Evolutionary conservation across 2,329 filamentous ascomycete genomes (phyloP).

Genomic region (Penicillium sp.): DNA sequence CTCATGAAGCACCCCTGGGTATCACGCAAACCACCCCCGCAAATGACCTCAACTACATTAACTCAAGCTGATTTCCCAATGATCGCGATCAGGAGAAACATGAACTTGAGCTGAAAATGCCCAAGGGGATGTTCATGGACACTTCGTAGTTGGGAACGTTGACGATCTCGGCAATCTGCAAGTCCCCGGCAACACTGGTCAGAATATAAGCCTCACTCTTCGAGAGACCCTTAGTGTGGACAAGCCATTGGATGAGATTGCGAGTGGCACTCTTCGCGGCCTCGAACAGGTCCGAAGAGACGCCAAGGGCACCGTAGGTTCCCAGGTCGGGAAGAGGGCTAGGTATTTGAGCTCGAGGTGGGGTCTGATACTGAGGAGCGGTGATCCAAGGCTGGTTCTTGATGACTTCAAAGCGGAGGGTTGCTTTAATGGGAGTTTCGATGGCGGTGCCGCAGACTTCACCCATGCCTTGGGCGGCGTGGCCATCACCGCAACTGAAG

Average conservation of each 20-base stretch:
- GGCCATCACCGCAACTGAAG: conserved; percentile 58
- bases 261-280: conserved; percentile 53
- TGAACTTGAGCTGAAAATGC: conserved; percentile 58
- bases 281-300: conserved; percentile 51
- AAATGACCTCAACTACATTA: background rate
- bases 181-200: conserved; percentile 51
- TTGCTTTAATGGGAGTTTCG: conserved; percentile 55
- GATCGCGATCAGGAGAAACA: conserved; percentile 51
- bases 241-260: conserved; percentile 53
- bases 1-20: conserved; percentile 11
- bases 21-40: conserved; percentile 9
- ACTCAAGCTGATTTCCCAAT: background rate
- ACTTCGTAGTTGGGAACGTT: conserved; percentile 58
- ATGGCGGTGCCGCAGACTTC: conserved; percentile 60
- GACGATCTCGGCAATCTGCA: conserved; percentile 56
- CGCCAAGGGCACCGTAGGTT: conserved; percentile 51
- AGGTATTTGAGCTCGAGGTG: conserved; percentile 26
- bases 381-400: conserved; percentile 51
- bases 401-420: conserved; percentile 51
- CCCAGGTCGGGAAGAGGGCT: conserved; percentile 36
- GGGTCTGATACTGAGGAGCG: conserved; percentile 52
- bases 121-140: conserved; percentile 52
- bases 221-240: conserved; percentile 48
- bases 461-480: conserved; percentile 57
- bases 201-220: conserved; percentile 56